Evolutionary conservation across 257 asterid genomes (phyloP).

Genomic region (Solanum rostratum): DNA sequence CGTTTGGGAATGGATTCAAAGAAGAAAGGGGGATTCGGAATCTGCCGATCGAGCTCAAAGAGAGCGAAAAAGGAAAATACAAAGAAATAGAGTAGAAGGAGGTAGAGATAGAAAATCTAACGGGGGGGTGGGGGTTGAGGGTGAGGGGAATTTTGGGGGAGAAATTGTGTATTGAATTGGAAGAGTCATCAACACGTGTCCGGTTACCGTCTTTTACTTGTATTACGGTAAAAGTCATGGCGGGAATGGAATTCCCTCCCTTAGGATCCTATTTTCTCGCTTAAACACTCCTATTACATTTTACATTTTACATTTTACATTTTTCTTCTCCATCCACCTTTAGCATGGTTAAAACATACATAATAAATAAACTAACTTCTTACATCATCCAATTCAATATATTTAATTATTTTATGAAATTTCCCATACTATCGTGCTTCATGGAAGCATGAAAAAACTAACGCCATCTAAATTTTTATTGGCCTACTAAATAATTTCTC

Average conservation of each 20-base stretch:
- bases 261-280: neutral
- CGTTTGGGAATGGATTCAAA: neutral
- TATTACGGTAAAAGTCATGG: constrained; percentile 22
- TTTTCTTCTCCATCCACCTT: neutral
- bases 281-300: neutral
- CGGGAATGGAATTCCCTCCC: constrained; percentile 16
- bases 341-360: too few species aligned
- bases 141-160: neutral
- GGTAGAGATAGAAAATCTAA: neutral
- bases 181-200: constrained; percentile 40
- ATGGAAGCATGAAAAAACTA: too few species aligned
- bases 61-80: neutral
- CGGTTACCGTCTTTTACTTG: constrained; percentile 18
- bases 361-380: too few species aligned
- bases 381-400: too few species aligned
- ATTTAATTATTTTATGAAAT: too few species aligned
- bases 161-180: neutral
- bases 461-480: too few species aligned
- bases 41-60: neutral
- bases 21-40: neutral
- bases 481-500: too few species aligned
- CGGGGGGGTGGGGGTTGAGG: neutral
- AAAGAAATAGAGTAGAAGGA: neutral
- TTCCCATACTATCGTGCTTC: too few species aligned
- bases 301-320: neutral